Evolutionary conservation across 495 filamentous ascomycete genomes (phyloP).

Genomic region (Parmelia sp.): DNA sequence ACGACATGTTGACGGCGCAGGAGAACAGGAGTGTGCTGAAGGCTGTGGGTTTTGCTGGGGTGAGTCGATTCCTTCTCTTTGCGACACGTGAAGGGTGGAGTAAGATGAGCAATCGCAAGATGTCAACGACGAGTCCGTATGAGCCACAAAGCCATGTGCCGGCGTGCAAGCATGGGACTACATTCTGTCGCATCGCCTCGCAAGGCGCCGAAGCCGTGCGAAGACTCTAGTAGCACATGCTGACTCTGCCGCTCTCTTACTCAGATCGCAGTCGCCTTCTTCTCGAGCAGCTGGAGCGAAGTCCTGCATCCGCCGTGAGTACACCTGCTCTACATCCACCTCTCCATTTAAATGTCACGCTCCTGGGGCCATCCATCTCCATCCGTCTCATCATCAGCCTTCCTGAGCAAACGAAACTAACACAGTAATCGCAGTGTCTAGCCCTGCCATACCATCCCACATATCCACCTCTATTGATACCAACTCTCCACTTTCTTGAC

Average conservation of each 20-base stretch:
- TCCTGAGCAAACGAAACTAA: no score
- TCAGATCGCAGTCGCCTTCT: conserved; percentile 27
- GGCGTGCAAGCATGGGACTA: no score
- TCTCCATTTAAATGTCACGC: no score
- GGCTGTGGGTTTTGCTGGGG: conserved; percentile 26
- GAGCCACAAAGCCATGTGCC: no score
- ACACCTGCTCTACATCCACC: background rate
- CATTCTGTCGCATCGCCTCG: background rate
- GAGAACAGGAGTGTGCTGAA: conserved; percentile 24
- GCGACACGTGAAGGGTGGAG: background rate
- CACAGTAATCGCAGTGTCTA: background rate
- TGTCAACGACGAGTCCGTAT: no score
- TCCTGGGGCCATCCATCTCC: no score
- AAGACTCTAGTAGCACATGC: background rate
- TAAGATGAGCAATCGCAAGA: no score
- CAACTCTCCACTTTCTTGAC: background rate
- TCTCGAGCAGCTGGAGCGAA: conserved; percentile 25
- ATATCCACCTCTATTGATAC: background rate
- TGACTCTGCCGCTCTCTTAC: background rate
- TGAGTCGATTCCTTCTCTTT: conserved; percentile 13
- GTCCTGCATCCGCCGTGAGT: conserved; percentile 20
- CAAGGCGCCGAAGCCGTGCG: background rate
- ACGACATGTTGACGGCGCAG: conserved; percentile 22
- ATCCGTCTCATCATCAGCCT: no score
- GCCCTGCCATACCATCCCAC: background rate